Evolutionary conservation across 768 basidiomycete genomes (phyloP), one percentile per base, ranked within the genome.

Genomic region (Pulveroboletus sp.): DNA sequence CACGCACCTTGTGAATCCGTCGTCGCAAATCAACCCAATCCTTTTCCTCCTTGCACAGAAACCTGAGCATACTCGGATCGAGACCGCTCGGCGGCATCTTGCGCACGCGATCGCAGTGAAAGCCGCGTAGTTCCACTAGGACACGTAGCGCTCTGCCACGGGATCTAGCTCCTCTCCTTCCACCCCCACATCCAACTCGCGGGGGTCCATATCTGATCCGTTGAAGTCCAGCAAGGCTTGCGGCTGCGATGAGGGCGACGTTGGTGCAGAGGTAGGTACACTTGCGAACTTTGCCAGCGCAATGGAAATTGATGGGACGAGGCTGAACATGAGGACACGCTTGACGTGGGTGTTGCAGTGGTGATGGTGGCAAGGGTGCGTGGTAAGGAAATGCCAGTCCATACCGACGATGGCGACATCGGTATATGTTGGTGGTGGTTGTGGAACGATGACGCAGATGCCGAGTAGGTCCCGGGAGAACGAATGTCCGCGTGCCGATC

Each of bases 21-120:
- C 67, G 72, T 53, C 82, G 76, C 47, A 97, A 79, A 68, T 97
- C 92, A 14, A 75, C 66, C 89, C 92, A 98, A 45, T 98, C 95
- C 16, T 63, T 72, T 69, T 91, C 87, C 61, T 90, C 82, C 58
- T 79, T 80, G 64, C 87, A 85, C 56, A 97, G 62, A 64, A 99
- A 98, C 11, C 94, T 94, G 50, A 98, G 73, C 97, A 99, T 97
- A 58, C 93, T 97, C 20, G 95, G 97, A 66, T 98, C 97, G 46
- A 99, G 72, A 24, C 87, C 88, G 34, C 82, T 81, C 31, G 98
- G 69, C 1, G 87, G 87, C 90, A 98, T 95, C 80, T 95, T 97
- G 63, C 92, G 77, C 33, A 98, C 87, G 16, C 87, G 82, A n/a
- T 99, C 97, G 65, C 93, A 94, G 68, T 98, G 97, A 74, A 94